Base-by-base conservation (phyloP, 306 rosid genomes). In the Macrotyloma uniflorum region DNA sequence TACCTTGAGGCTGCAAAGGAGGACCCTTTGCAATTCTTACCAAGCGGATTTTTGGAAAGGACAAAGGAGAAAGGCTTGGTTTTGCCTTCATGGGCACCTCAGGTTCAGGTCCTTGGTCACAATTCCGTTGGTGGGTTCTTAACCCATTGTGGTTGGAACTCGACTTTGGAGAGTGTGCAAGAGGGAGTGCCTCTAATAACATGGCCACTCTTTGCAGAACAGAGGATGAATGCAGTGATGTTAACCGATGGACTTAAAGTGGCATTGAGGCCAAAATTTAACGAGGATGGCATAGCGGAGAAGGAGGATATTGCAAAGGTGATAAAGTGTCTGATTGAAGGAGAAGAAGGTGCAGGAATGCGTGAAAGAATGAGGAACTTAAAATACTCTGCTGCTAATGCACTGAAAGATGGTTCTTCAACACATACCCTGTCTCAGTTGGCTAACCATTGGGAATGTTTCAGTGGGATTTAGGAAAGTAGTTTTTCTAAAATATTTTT, bases 81-180 rank as follows among this genome's bases (percentile, higher is more conserved):
- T 54, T 40, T 85, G 74, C 20, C 83, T 43, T 78, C 32, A 5
- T 85, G 86, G 88, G 88, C 66, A 26, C 66, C 66, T 59, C 66
- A 59, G 66, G 66, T 59, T 14, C 19, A 28, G 22, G 5, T 59
- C 0, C 40, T 28, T 59, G 8, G 22, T 28, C 66, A 59, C 40
- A 14, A 15, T 26, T 59, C 40, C 14, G 20, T 59, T 59, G 66
- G 66, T 5, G 66, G 40, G 40, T 28, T 59, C 38, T n/a, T 59
- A 1, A 26, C 5, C 40, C 40, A 59, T 59, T 28, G 66, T 59
- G 66, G 40, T 59, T 59, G 66, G 66, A 59, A 59, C 20, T 59
- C 66, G 1, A 30, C 11, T 5, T 28, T 59, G 66, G 66, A 59
- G 40, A 59, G 66, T 59, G 20, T 58, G 11, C 36, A 58, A 28